Evolutionary conservation across 2,329 filamentous ascomycete species (phyloP), one percentile per base, ranked within the genome.

Genomic region (Pseudonectria foliicola): DNA sequence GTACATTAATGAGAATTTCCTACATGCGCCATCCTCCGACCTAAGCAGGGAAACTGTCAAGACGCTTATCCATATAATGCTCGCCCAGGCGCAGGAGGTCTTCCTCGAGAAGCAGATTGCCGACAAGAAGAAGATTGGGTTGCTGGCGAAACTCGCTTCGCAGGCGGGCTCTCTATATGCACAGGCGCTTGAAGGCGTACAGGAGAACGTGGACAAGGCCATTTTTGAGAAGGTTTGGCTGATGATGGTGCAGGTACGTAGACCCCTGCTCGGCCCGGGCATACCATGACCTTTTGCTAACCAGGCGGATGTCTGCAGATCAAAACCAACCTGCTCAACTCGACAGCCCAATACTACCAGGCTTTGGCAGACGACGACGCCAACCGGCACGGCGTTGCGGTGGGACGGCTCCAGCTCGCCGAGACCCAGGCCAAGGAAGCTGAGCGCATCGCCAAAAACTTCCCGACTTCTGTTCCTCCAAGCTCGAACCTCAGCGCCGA

Each of bases 1-100:
- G 34, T 98, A 98, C 55, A 98, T 98, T 67, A 98, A 98, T 63
- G 92, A 98, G 65, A 98, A 98, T 66, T 98, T 98, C 59, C 70
- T 98, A 25, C 92, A 98, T 54, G 92, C 92, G 2, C 92, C 93
- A 1, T 95, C 89, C 7, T 89, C 86, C n/a, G 92, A 98, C 55
- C 66, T 98, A 31, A 96, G 89, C 59, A 72, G 92, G 41, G 90
- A 98, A 33, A 98, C 92, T 0, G 87, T 98, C 53, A 95, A 95
- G 66, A 88, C 87, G 0, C 64, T 98, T 46, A 96, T 98, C 56
- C 77, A 82, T 33, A 78, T 98, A 40, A 96, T 87, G 73, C 75
- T 98, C 36, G 93, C 90, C 2, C 92, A 98, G 61, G 90, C 85
- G 4, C 93, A 98, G 60, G 92, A 98, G 60, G 87, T 96, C 3